Evolutionary conservation across 116 monocot species (phyloP), one percentile per base, ranked within the genome.

Genomic region (Iris pallida): DNA sequence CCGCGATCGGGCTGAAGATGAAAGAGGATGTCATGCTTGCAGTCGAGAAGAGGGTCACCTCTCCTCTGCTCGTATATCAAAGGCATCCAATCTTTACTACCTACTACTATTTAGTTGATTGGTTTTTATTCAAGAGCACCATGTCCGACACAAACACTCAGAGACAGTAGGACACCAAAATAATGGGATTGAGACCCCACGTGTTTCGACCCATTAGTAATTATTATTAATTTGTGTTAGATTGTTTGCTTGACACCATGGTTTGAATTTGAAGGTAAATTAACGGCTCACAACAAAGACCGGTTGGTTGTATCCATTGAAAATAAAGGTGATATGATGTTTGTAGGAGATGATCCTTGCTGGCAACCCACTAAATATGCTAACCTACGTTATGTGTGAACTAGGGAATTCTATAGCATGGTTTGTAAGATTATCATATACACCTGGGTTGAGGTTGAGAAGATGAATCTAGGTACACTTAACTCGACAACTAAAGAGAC

Each of bases 331-430:
- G n/a, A n/a, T n/a, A n/a, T n/a, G n/a, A n/a, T n/a, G n/a, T 40
- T 90, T 90, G 72, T 83, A 83, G 55, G 94, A 94, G 54, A 90
- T 90, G 90, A 90, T 94, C 88, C 90, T 90, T 47, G 94, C 90
- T 48, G 94, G 94, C 11, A 0, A 30, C 8, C 20, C 30, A 5
- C 16, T 48, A n/a, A n/a, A n/a, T n/a, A n/a, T n/a, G 2, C 43
- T 41, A 16, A n/a, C n/a, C n/a, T n/a, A 13, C 18, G 12, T 13
- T 0, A n/a, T 9, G 16, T 51, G 4, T 6, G 17, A 47, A 55
- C 16, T 52, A 89, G 89, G 47, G 89, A 85, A 65, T 89, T 89
- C 53, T 89, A 82, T 16, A 54, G 61, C 60, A 85, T 85, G 71
- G 89, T 89, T 64, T 64, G 76, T 20, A 89, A 85, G 71, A 89